Conservation (phyloP, 2,329 filamentous ascomycete species). For the Magnaporthiopsis incrustans region DNA sequence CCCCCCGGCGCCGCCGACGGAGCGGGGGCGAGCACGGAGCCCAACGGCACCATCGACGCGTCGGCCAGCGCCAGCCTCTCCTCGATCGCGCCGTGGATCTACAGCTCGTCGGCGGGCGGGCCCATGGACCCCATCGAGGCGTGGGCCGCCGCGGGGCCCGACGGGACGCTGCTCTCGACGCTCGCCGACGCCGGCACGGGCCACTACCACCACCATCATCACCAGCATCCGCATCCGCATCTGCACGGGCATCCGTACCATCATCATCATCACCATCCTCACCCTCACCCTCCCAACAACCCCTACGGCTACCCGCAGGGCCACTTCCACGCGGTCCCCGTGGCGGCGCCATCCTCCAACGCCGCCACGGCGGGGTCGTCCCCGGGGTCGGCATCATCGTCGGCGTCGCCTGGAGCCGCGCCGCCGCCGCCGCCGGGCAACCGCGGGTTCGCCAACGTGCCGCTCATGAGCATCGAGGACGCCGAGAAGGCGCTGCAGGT, state of each 20-base stretch:
- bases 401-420: neutral
- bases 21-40: neutral
- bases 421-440: conserved; percentile 13
- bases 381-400: conserved; percentile 3
- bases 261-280: too few relatives aligned
- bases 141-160: neutral
- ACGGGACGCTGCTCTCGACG: conserved; percentile 4
- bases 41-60: neutral
- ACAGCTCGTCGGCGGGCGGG: conserved; percentile 17
- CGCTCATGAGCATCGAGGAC: conserved; percentile 54
- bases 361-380: conserved; percentile 8
- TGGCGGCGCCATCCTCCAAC: conserved; percentile 2
- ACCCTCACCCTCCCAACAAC: too few relatives aligned
- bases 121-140: neutral
- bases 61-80: conserved; percentile 37
- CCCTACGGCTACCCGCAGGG: too few relatives aligned
- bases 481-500: conserved; percentile 47
- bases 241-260: neutral
- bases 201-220: conserved; percentile 2
- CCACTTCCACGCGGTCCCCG: too few relatives aligned
- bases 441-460: conserved; percentile 37
- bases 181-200: conserved; percentile 1
- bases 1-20: conserved; percentile 23
- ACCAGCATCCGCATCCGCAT: neutral
- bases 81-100: conserved; percentile 49